These are phyloP conservation scores for Malassezia nana DNA, from an alignment of 1,284 basidiomycete species.

Conservation along the genomic window DNA sequence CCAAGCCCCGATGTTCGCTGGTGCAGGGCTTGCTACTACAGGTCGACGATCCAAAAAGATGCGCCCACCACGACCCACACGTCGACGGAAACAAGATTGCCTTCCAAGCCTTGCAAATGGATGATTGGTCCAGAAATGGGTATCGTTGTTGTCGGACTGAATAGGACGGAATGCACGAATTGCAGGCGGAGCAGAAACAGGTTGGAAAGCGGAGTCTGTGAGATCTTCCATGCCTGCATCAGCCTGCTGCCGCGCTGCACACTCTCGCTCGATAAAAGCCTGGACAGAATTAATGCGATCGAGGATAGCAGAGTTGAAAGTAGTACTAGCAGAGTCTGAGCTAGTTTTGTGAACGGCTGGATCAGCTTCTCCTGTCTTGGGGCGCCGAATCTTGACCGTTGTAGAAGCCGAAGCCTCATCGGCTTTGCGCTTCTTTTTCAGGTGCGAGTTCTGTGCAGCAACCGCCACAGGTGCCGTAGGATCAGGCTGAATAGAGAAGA, in stretches of 20 bases:
- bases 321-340: constrained; percentile 50
- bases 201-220: constrained; percentile 42
- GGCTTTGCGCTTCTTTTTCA: constrained; percentile 36
- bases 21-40: constrained; percentile 39
- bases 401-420: constrained; percentile 27
- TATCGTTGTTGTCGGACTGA: constrained; percentile 26
- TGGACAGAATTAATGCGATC: constrained; percentile 42
- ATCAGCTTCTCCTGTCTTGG: constrained; percentile 24
- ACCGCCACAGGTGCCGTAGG: constrained; percentile 8
- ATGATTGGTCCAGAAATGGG: constrained; percentile 19
- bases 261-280: constrained; percentile 44
- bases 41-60: constrained; percentile 41
- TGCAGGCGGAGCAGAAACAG: constrained; percentile 27
- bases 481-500: constrained; percentile 34
- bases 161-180: constrained; percentile 41
- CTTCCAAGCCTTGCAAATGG: constrained; percentile 30
- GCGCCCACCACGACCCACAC: constrained; percentile 44
- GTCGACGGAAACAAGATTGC: constrained; percentile 43
- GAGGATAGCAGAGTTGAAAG: constrained; percentile 52
- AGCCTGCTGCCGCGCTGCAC: constrained; percentile 28
- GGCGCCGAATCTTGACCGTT: constrained; percentile 28
- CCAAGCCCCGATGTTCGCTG: constrained; percentile 38
- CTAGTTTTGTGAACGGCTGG: constrained; percentile 19
- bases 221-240: constrained; percentile 44
- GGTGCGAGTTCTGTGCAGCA: constrained; percentile 17